Conservation (phyloP, 768 basidiomycete species). For the Boletus pseudopeckii region DNA sequence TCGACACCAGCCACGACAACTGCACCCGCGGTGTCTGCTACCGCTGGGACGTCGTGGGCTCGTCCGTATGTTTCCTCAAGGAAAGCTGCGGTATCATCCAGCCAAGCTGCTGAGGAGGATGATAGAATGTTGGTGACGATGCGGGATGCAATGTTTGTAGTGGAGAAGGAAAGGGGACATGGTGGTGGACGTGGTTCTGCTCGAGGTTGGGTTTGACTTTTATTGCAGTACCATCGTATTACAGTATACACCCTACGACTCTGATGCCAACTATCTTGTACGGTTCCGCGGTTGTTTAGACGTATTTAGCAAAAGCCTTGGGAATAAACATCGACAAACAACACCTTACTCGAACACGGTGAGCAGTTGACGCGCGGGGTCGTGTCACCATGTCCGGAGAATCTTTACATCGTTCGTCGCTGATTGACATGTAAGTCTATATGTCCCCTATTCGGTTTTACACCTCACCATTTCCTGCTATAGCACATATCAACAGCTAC, state of each 20-base stretch:
- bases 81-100: slow-evolving; percentile 36
- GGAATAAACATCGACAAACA: slow-evolving; percentile 26
- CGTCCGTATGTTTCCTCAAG: slow-evolving; percentile 60
- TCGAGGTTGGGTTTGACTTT: slow-evolving; percentile 54
- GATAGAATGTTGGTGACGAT: slow-evolving; percentile 59
- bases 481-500: slow-evolving; percentile 66
- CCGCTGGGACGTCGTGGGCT: slow-evolving; percentile 46
- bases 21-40: slow-evolving; percentile 28
- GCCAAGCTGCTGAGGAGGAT: slow-evolving; percentile 51
- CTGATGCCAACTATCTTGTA: too few relatives aligned
- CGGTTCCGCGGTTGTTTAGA: slow-evolving; percentile 8
- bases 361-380: background rate
- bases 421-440: slow-evolving; percentile 59
- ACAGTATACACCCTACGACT: too few relatives aligned
- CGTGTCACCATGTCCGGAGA: slow-evolving; percentile 38
- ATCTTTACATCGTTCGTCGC: slow-evolving; percentile 59
- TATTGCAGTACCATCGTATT: background rate
- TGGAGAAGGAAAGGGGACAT: slow-evolving; percentile 80
- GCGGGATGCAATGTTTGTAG: slow-evolving; percentile 81
- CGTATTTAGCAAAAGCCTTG: slow-evolving; percentile 23
- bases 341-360: slow-evolving; percentile 7
- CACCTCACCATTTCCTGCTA: background rate
- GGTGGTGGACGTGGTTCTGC: slow-evolving; percentile 79
- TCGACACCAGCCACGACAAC: slow-evolving; percentile 32
- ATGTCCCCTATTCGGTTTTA: background rate